These are phyloP conservation scores for Leucaena leucocephala DNA, from an alignment of 306 rosid species.

Conservation along the genomic window DNA sequence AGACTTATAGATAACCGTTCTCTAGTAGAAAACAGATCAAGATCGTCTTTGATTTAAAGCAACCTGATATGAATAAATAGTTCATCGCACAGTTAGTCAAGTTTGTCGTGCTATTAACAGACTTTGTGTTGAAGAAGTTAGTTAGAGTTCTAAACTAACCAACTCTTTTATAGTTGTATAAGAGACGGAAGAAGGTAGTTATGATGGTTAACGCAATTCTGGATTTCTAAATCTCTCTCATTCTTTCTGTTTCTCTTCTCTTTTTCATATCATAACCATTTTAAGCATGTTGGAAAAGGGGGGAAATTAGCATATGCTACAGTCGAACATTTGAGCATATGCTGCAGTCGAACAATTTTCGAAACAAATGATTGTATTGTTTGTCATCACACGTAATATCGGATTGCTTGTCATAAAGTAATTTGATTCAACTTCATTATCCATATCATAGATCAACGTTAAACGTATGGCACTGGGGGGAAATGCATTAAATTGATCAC, in stretches of 20 bases:
- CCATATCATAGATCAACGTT: not conserved
- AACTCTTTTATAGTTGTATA: no score
- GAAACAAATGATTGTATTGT: not conserved
- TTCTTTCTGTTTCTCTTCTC: not conserved
- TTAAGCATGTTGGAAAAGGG: slow-evolving; percentile 15
- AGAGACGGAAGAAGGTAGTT: not conserved
- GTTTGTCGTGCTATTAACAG: not conserved
- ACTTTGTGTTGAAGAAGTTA: not conserved
- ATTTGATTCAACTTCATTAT: not conserved
- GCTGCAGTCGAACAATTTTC: not conserved
- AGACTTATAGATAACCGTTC: slow-evolving; percentile 12
- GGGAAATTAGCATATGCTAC: not conserved
- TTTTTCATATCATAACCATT: not conserved
- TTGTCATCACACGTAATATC: not conserved
- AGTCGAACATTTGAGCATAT: slow-evolving; percentile 30
- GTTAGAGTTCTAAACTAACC: no score
- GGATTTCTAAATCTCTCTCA: not conserved
- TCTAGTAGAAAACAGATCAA: not conserved
- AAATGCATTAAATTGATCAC: not conserved
- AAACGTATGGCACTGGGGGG: not conserved
- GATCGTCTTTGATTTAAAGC: not conserved
- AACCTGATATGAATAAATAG: not conserved
- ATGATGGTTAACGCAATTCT: not conserved
- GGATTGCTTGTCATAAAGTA: not conserved
- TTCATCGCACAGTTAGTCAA: no score